Evolutionary conservation across 257 asterid genomes (phyloP).

Genomic region (Fraxinus excelsior): DNA sequence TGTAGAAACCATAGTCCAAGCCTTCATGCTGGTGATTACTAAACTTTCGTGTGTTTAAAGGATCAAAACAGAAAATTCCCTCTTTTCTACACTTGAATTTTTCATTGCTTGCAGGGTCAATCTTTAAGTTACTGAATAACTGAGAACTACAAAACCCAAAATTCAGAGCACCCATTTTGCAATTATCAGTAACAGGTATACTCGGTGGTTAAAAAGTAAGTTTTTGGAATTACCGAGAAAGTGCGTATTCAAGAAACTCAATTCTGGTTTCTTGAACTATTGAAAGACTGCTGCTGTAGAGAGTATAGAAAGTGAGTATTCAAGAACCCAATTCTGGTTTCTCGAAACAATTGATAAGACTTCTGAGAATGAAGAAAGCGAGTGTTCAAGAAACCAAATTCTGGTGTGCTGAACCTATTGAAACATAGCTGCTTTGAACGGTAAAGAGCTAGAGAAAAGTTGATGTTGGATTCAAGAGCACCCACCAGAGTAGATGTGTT

Average conservation of each 20-base stretch:
- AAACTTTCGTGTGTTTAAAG: conserved; percentile 23
- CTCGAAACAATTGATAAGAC: background rate
- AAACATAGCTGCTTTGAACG: background rate
- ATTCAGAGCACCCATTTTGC: conserved; percentile 45
- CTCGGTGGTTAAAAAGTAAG: conserved; percentile 14
- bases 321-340: background rate
- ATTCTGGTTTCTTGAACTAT: conserved; percentile 8
- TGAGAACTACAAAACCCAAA: conserved; percentile 37
- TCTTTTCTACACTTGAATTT: conserved; percentile 30
- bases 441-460: background rate
- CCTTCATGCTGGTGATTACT: conserved; percentile 25
- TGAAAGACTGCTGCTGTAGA: conserved; percentile 16
- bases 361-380: background rate
- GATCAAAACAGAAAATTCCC: conserved; percentile 24
- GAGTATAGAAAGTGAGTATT: conserved; percentile 9
- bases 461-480: background rate
- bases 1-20: conserved; percentile 26
- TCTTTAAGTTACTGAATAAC: conserved; percentile 34
- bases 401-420: background rate
- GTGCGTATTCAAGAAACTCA: conserved; percentile 17
- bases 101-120: conserved; percentile 32
- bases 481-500: background rate
- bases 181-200: conserved; percentile 1
- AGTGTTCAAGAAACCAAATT: background rate
- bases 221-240: conserved; percentile 19